Evolutionary conservation across 164 flowering plant genomes (phyloP).

Genomic region (Stephania japonica): DNA sequence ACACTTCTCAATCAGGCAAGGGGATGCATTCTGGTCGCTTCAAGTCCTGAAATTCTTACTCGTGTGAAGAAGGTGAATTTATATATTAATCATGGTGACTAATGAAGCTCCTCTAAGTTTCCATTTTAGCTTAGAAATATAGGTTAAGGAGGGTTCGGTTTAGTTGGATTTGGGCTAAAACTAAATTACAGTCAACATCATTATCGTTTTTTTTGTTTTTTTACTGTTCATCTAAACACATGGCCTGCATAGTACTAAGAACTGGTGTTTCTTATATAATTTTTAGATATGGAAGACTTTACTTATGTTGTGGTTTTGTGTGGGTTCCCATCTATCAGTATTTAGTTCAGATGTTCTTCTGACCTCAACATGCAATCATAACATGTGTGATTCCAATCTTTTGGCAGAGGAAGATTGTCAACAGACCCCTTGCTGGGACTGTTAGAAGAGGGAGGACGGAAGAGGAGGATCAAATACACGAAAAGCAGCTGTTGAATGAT

Average conservation of each 20-base stretch:
- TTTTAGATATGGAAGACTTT: background rate
- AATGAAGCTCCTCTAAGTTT: background rate
- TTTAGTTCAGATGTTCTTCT: background rate
- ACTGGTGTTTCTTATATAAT: background rate
- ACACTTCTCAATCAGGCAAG: conserved; percentile 55
- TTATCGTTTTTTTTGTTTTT: background rate
- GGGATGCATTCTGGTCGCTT: conserved; percentile 89
- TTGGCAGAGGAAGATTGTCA: conserved; percentile 51
- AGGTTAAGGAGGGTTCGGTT: background rate
- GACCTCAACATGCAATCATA: background rate
- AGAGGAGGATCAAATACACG: conserved; percentile 63
- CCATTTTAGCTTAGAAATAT: background rate
- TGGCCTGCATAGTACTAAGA: background rate
- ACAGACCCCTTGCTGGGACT: conserved; percentile 95
- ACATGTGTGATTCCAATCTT: conserved; percentile 4
- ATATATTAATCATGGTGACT: background rate
- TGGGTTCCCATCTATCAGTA: background rate
- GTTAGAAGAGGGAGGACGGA: conserved; percentile 81
- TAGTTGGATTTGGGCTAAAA: background rate
- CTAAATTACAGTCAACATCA: background rate
- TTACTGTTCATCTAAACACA: background rate
- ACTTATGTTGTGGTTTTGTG: background rate
- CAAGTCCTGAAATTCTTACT: conserved; percentile 94
- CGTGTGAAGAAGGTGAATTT: conserved; percentile 67
- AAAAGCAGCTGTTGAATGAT: conserved; percentile 64